Evolutionary conservation across 345 rosid species (phyloP), one percentile per base, ranked within the genome.

Genomic region (Garcia nutans): DNA sequence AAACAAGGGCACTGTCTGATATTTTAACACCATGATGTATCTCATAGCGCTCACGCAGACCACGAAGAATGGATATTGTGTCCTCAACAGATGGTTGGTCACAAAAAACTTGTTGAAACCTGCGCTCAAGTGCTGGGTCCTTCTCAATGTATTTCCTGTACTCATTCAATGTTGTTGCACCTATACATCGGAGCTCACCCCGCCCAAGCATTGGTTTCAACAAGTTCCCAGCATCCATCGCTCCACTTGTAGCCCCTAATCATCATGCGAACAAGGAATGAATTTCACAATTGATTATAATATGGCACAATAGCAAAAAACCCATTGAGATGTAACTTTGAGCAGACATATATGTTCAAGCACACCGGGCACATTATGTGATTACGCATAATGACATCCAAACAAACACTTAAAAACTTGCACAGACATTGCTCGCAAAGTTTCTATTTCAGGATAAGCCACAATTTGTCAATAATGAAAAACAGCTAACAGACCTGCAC

Each of bases 61-160:
- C 93, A 58, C 97, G 91, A 45, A 96, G 98, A 78, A 96, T 93
- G 26, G 98, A 93, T 77, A 96, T 85, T 54, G 99, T 88, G 78
- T 92, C 98, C 84, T 93, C 98, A 79, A 93, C 98, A 28, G 94
- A 87, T 54, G 99, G 98, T 77, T 93, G 98, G 73, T 83, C 88
- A 86, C 98, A 96, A 57, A 85, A 90, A 54, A 93, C 99, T 84
- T 96, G 99, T 61, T 96, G 99, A 82, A 93, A 96, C 82, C 99
- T 90, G 58, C 93, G 94, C 49, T 89, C 97, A 41, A 96, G 88
- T 56, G 96, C 99, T 65, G 98, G 87, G 79, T 96, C 98, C 82
- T 93, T 96, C 86, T 88, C 98, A 65, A 93, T 79, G 82, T 92
- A 90, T 81, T 96, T 96, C 79, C 97, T 88, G 84, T 96, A 93